These are phyloP conservation scores for Hemerocallis citrina DNA, from an alignment of 106 monocot species.

Conservation along the genomic window DNA sequence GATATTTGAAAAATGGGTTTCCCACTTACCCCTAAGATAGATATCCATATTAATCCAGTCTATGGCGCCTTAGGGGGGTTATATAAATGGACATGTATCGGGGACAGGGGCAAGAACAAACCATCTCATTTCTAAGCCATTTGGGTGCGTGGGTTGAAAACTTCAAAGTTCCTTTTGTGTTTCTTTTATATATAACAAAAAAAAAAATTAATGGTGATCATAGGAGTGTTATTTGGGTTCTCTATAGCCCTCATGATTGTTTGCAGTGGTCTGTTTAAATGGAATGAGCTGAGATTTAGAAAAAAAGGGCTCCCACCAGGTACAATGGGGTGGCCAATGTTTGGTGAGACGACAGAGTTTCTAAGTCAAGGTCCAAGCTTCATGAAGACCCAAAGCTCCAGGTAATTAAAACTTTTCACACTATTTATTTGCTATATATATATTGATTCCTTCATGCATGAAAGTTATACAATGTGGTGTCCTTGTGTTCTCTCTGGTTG, in stretches of 20 bases:
- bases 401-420: slow-evolving; percentile 10
- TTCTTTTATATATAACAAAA: background rate
- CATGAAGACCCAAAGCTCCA: slow-evolving; percentile 33
- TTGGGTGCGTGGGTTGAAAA: background rate
- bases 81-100: slow-evolving; percentile 7
- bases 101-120: background rate
- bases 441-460: background rate
- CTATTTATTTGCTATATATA: background rate
- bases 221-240: slow-evolving; percentile 14
- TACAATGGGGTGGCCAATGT: slow-evolving; percentile 55
- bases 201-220: background rate
- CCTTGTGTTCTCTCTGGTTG: background rate
- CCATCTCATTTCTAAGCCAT: background rate
- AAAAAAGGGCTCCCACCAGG: slow-evolving; percentile 41
- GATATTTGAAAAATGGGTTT: too few relatives aligned
- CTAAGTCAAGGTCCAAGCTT: slow-evolving; percentile 41
- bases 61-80: background rate
- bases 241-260: slow-evolving; percentile 14
- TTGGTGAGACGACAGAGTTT: slow-evolving; percentile 51
- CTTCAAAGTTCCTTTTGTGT: too few relatives aligned
- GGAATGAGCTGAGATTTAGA: slow-evolving; percentile 47
- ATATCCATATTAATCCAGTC: background rate
- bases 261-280: slow-evolving; percentile 30
- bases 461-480: background rate
- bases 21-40: too few relatives aligned